Evolutionary conservation across 2,329 filamentous ascomycete genomes (phyloP).

Genomic region (Dactylellina leptospora): DNA sequence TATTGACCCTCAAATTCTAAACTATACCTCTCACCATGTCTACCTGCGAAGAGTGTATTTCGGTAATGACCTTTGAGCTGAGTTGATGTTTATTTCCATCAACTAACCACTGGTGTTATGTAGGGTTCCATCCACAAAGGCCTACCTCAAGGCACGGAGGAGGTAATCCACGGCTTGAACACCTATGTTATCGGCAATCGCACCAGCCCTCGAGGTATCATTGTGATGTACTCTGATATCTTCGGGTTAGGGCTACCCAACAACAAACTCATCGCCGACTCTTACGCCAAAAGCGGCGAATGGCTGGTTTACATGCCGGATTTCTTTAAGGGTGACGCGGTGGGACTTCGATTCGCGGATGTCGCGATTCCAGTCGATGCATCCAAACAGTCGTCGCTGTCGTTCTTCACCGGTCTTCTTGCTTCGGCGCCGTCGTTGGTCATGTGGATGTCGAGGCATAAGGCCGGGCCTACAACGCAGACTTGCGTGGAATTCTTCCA

Average conservation of each 20-base stretch:
- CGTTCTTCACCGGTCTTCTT: constrained; percentile 61
- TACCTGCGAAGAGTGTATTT: too few species aligned
- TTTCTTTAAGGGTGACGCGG: constrained; percentile 59
- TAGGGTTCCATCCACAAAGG: constrained; percentile 61
- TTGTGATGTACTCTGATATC: constrained; percentile 58
- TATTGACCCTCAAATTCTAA: too few species aligned
- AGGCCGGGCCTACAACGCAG: constrained; percentile 58
- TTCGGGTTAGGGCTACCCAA: constrained; percentile 58
- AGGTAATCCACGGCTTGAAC: constrained; percentile 60
- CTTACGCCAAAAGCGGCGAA: constrained; percentile 58
- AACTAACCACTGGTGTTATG: too few species aligned
- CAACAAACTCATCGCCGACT: constrained; percentile 59
- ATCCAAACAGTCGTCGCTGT: constrained; percentile 59
- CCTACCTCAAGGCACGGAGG: constrained; percentile 60
- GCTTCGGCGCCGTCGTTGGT: constrained; percentile 58
- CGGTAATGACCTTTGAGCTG: too few species aligned
- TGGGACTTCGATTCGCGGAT: constrained; percentile 59
- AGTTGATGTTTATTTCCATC: too few species aligned
- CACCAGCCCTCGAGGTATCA: constrained; percentile 57
- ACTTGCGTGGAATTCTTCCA: constrained; percentile 60
- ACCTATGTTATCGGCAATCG: constrained; percentile 61
- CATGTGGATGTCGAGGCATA: constrained; percentile 60
- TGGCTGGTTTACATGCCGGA: constrained; percentile 59
- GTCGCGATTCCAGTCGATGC: constrained; percentile 60
- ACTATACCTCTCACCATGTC: too few species aligned